Evolutionary conservation across 495 filamentous ascomycete genomes (phyloP).

Genomic region (Paragyromitra xinjiangensis): DNA sequence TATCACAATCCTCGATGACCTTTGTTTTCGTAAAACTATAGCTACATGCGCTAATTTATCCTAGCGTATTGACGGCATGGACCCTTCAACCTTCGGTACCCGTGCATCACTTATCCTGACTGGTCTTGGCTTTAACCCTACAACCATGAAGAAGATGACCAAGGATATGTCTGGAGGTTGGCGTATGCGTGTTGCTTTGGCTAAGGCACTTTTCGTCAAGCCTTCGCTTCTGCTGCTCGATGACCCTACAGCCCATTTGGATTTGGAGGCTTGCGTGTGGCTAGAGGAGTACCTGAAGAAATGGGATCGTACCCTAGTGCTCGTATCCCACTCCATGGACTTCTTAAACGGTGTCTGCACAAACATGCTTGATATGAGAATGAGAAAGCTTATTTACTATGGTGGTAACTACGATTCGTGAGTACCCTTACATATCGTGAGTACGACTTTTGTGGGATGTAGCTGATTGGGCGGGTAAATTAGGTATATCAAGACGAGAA

Average conservation of each 20-base stretch:
- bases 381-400: slow-evolving; percentile 92
- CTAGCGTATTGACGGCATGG: slow-evolving; percentile 98
- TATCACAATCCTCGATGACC: not conserved
- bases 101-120: slow-evolving; percentile 96
- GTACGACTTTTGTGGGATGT: not conserved
- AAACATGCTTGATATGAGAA: slow-evolving; percentile 97
- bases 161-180: slow-evolving; percentile 99
- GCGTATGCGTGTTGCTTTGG: slow-evolving; percentile 98
- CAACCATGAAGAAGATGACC: slow-evolving; percentile 96
- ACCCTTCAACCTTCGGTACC: slow-evolving; percentile 98
- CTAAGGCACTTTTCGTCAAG: slow-evolving; percentile 98
- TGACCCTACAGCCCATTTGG: slow-evolving; percentile 98
- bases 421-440: slow-evolving; percentile 6
- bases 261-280: slow-evolving; percentile 99
- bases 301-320: slow-evolving; percentile 96
- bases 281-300: slow-evolving; percentile 99
- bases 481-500: slow-evolving; percentile 86
- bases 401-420: slow-evolving; percentile 98
- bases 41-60: slow-evolving; percentile 57
- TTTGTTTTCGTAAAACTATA: slow-evolving; percentile 39
- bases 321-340: slow-evolving; percentile 97
- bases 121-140: slow-evolving; percentile 98
- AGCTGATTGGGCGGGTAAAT: slow-evolving; percentile 1
- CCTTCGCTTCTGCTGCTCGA: slow-evolving; percentile 94
- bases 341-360: slow-evolving; percentile 99